phyloP scores from a whole-genome alignment of 2,329 filamentous ascomycete genomes.

The Colletotrichum limetticola region DNA sequence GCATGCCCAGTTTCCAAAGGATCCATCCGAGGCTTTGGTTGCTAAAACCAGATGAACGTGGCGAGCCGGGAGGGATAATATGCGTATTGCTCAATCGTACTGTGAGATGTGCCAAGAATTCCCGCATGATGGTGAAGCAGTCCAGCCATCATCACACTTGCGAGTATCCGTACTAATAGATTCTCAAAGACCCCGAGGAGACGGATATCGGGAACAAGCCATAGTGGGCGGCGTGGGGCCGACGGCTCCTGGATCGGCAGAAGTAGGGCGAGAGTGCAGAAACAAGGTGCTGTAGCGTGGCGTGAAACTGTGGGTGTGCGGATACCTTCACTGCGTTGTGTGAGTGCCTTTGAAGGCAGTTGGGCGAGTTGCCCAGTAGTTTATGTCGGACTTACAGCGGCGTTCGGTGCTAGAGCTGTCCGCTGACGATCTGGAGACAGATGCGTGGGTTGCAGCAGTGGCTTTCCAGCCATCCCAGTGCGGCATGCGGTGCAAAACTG shows the following conservation, averaged over 20 bases:
- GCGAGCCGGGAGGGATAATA: background rate
- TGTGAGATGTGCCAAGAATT: background rate
- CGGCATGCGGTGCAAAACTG: conserved; percentile 2
- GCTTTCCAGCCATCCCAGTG: background rate
- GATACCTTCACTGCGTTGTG: background rate
- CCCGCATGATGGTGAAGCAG: background rate
- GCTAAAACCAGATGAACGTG: too few relatives aligned
- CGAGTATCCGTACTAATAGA: background rate
- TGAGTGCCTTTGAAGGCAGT: background rate
- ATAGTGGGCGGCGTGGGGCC: conserved; percentile 28
- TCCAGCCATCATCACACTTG: background rate
- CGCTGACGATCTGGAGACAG: conserved; percentile 14
- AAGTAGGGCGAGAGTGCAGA: conserved; percentile 13
- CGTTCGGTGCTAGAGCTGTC: conserved; percentile 23
- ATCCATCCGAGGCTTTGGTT: background rate
- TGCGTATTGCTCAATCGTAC: background rate
- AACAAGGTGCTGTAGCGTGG: background rate
- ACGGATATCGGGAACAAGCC: background rate
- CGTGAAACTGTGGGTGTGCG: background rate
- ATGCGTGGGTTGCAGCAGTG: conserved; percentile 2
- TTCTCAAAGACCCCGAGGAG: background rate
- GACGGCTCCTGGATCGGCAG: conserved; percentile 30
- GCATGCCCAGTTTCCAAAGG: background rate
- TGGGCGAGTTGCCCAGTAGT: background rate
- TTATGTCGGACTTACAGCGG: conserved; percentile 2